Evolutionary conservation across 1,139 yeast species (phyloP).

Genomic region (Martiniozyma asiatica): DNA sequence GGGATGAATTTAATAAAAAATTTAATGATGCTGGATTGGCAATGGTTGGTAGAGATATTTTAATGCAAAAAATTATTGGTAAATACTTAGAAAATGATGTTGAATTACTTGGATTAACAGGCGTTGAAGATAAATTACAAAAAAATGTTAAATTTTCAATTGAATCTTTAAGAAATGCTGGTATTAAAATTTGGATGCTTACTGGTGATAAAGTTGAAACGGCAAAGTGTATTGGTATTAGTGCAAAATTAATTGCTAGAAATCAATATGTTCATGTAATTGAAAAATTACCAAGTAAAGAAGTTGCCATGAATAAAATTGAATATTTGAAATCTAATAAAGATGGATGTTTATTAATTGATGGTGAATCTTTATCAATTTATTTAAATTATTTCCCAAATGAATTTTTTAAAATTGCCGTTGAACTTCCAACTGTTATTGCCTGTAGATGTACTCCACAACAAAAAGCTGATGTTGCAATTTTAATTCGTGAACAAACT

Average conservation of each 20-base stretch:
- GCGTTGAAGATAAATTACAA: slow-evolving; percentile 94
- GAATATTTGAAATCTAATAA: slow-evolving; percentile 55
- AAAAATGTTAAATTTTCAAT: slow-evolving; percentile 83
- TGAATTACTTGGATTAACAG: slow-evolving; percentile 85
- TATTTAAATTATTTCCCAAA: slow-evolving; percentile 50
- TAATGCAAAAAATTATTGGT: slow-evolving; percentile 56
- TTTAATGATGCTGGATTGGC: slow-evolving; percentile 66
- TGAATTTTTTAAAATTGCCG: slow-evolving; percentile 70
- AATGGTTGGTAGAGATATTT: slow-evolving; percentile 66
- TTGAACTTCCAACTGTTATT: slow-evolving; percentile 77
- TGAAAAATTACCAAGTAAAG: slow-evolving; percentile 49
- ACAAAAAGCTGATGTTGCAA: slow-evolving; percentile 93
- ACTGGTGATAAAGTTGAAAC: slow-evolving; percentile 99
- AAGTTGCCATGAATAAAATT: slow-evolving; percentile 57
- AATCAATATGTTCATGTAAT: slow-evolving; percentile 90
- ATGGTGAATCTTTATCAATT: slow-evolving; percentile 79
- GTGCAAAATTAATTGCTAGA: slow-evolving; percentile 81
- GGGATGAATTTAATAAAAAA: slow-evolving; percentile 49
- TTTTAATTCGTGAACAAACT: slow-evolving; percentile 62
- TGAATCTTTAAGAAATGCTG: slow-evolving; percentile 89
- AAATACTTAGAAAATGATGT: slow-evolving; percentile 71
- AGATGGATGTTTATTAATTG: slow-evolving; percentile 77
- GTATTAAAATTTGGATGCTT: slow-evolving; percentile 96
- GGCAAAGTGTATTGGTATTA: slow-evolving; percentile 90
- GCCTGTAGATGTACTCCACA: slow-evolving; percentile 99